Percentiles rank a stretch among this genome's conserved stretches.
Evolutionary conservation across 768 basidiomycete species (phyloP).

Genomic region (Tylopilus rubrobrunneus): DNA sequence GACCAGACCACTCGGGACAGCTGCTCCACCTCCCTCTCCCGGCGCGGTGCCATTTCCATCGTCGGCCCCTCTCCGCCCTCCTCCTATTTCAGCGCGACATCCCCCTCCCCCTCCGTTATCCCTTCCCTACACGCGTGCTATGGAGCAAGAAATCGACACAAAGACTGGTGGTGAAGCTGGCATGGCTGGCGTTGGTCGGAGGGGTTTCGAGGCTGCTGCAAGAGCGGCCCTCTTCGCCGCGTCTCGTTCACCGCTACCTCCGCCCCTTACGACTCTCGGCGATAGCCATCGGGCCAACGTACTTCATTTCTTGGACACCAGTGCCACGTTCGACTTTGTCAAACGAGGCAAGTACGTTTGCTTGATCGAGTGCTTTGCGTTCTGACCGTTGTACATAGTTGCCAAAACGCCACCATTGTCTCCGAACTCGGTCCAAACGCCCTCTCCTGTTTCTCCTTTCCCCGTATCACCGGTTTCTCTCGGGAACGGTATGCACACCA

Average conservation of each 20-base stretch:
- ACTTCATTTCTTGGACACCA: conserved; percentile 47
- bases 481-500: conserved; percentile 11
- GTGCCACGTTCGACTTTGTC: conserved; percentile 28
- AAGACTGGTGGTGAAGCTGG: conserved; percentile 72
- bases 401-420: conserved; percentile 32
- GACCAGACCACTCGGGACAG: conserved; percentile 6
- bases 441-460: conserved; percentile 33
- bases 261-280: not conserved
- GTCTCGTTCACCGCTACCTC: conserved; percentile 9
- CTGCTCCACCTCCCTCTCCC: conserved; percentile 8
- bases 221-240: conserved; percentile 52
- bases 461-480: conserved; percentile 23
- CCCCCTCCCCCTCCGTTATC: conserved; percentile 17
- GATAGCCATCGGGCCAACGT: conserved; percentile 31
- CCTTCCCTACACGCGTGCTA: not conserved
- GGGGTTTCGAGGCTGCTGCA: conserved; percentile 76
- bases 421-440: conserved; percentile 30
- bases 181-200: conserved; percentile 88
- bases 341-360: conserved; percentile 29
- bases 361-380: not conserved
- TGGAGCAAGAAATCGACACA: conserved; percentile 52
- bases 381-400: conserved; percentile 19
- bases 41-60: conserved; percentile 17
- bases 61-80: conserved; percentile 1
- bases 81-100: conserved; percentile 14